A percentile compares a stretch with the other conserved stretches of the same genome.
phyloP scores from a whole-genome alignment of 805 yeast species.

The Ogataea trehaloabstinens region DNA sequence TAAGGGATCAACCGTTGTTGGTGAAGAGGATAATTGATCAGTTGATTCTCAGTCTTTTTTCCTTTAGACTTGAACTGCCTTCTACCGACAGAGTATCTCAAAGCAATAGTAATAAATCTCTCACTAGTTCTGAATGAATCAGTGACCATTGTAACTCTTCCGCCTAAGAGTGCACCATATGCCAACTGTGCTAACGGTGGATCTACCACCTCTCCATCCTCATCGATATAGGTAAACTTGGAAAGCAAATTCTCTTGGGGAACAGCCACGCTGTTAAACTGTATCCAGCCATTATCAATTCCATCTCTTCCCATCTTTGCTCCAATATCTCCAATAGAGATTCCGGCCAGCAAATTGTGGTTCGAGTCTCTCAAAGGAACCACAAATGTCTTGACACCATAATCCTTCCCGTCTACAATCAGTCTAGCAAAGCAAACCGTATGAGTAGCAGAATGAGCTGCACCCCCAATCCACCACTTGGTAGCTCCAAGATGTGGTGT shows the following conservation, averaged over 20 bases:
- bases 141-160: constrained; percentile 85
- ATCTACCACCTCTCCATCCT: constrained; percentile 64
- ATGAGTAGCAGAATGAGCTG: constrained; percentile 92
- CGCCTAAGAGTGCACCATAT: constrained; percentile 82
- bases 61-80: constrained; percentile 65
- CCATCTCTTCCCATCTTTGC: constrained; percentile 96
- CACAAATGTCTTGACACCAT: constrained; percentile 89
- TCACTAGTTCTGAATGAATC: constrained; percentile 83
- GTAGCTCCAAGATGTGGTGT: constrained; percentile 93
- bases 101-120: constrained; percentile 77
- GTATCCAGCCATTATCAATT: constrained; percentile 96
- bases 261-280: constrained; percentile 76
- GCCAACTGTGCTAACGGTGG: constrained; percentile 89
- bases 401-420: constrained; percentile 76
- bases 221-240: constrained; percentile 70
- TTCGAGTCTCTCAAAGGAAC: constrained; percentile 81
- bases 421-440: constrained; percentile 82
- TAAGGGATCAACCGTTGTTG: constrained; percentile 87
- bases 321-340: constrained; percentile 88
- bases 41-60: constrained; percentile 57
- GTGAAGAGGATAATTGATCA: constrained; percentile 84
- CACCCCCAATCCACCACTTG: constrained; percentile 99
- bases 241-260: constrained; percentile 83
- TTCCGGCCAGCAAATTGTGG: constrained; percentile 75
- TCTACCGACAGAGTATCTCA: constrained; percentile 86